These are phyloP conservation scores for Tagetes patula DNA, from an alignment of 129 eudicot species.

Conservation along the genomic window DNA sequence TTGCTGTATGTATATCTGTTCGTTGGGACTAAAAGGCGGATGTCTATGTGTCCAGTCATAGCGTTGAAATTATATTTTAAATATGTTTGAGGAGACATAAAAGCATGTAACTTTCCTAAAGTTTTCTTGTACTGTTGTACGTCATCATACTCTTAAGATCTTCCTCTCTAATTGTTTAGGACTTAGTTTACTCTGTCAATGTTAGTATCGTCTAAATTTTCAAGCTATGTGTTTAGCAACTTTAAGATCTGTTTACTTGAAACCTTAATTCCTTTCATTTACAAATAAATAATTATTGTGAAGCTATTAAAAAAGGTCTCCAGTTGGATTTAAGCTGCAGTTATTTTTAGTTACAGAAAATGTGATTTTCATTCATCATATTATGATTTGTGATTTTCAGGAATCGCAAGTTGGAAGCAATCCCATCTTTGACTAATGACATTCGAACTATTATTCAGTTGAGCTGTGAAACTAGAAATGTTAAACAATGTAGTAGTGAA, in stretches of 20 bases:
- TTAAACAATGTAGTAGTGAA: conserved; percentile 24
- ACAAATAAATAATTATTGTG: neutral
- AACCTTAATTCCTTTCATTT: neutral
- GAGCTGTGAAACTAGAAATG: conserved; percentile 14
- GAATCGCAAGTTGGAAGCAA: conserved; percentile 43
- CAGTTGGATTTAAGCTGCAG: neutral
- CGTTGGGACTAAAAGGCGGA: neutral
- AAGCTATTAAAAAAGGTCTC: neutral
- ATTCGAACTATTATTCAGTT: conserved; percentile 34
- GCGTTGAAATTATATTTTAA: neutral
- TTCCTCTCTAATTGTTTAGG: neutral
- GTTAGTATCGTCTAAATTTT: neutral
- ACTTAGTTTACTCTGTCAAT: neutral
- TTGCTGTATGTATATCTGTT: neutral
- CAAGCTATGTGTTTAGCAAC: neutral
- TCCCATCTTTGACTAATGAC: conserved; percentile 50
- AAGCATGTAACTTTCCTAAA: neutral
- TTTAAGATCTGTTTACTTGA: neutral
- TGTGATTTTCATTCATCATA: neutral
- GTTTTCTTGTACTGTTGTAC: neutral
- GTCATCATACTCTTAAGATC: neutral
- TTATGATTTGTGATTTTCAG: conserved; percentile 26
- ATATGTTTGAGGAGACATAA: neutral
- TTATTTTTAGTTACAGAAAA: neutral
- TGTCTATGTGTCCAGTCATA: neutral